phyloP scores from a whole-genome alignment of 371 early-diverging fungal species.

The Syncephalis fuscata region DNA sequence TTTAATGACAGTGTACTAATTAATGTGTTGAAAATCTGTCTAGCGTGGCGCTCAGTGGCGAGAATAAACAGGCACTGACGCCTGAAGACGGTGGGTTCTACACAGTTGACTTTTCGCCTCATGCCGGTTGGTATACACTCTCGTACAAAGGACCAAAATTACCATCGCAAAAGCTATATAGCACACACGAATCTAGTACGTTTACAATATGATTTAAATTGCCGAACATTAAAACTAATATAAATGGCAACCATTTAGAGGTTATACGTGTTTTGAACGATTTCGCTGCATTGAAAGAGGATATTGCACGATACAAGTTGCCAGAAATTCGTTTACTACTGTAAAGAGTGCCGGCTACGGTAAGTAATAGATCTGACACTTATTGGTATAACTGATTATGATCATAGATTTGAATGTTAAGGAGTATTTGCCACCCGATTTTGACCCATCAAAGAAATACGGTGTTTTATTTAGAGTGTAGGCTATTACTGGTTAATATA shows the following conservation, averaged over 20 bases:
- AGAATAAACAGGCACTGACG: slow-evolving; percentile 20
- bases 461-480: slow-evolving; percentile 42
- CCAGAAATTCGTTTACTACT: slow-evolving; percentile 35
- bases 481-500: neutral
- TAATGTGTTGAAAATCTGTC: neutral
- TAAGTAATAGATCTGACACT: slow-evolving; percentile 4
- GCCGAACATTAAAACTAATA: neutral
- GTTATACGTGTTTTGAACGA: slow-evolving; percentile 34
- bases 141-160: slow-evolving; percentile 75
- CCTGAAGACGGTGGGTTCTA: slow-evolving; percentile 40
- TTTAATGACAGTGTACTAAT: neutral
- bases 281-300: slow-evolving; percentile 23
- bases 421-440: slow-evolving; percentile 68
- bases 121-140: slow-evolving; percentile 52
- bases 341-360: slow-evolving; percentile 35
- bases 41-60: slow-evolving; percentile 25
- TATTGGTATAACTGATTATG: neutral
- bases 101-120: slow-evolving; percentile 51
- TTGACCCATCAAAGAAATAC: slow-evolving; percentile 51
- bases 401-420: slow-evolving; percentile 63
- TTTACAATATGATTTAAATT: neutral
- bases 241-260: slow-evolving; percentile 2
- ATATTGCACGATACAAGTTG: slow-evolving; percentile 26
- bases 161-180: slow-evolving; percentile 59
- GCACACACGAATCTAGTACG: slow-evolving; percentile 19